Conservation (phyloP, 1,139 yeast genomes). For the Pichia sorboxylosa region DNA sequence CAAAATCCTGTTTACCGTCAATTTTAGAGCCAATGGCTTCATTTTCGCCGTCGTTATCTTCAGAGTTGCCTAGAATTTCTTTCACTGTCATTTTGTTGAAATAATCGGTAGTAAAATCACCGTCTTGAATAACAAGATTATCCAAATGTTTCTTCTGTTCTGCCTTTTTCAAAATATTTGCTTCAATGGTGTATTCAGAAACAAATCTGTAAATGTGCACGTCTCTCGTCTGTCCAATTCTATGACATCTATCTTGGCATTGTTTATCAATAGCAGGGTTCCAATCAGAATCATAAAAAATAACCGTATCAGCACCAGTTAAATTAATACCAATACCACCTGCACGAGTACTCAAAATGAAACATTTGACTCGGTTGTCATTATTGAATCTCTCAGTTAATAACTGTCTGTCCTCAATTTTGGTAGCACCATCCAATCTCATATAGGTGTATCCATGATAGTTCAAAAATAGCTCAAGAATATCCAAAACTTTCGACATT, state of each 20-base stretch:
- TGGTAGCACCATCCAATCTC: conserved; percentile 96
- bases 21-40: conserved; percentile 18
- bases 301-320: conserved; percentile 98
- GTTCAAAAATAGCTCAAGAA: conserved; percentile 84
- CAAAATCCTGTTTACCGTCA: conserved; percentile 38
- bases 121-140: conserved; percentile 93
- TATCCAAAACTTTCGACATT: conserved; percentile 93
- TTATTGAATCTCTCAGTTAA: conserved; percentile 86
- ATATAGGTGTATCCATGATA: conserved; percentile 89
- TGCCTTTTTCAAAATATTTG: conserved; percentile 87
- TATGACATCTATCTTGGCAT: conserved; percentile 97
- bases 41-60: conserved; percentile 22
- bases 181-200: conserved; percentile 91
- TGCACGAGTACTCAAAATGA: conserved; percentile 86
- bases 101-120: conserved; percentile 96
- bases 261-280: conserved; percentile 99
- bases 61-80: conserved; percentile 51
- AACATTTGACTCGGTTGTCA: conserved; percentile 79
- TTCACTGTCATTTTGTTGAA: conserved; percentile 82
- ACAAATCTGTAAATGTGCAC: conserved; percentile 96
- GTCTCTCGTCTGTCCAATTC: conserved; percentile 96
- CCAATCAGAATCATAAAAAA: conserved; percentile 99
- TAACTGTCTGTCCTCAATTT: conserved; percentile 91
- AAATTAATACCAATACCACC: conserved; percentile 97
- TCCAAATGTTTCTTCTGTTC: conserved; percentile 92